A percentile compares a stretch with the other conserved stretches of the same genome.
phyloP scores from a whole-genome alignment of 2,329 filamentous ascomycete genomes.

The Apiospora aurea region DNA sequence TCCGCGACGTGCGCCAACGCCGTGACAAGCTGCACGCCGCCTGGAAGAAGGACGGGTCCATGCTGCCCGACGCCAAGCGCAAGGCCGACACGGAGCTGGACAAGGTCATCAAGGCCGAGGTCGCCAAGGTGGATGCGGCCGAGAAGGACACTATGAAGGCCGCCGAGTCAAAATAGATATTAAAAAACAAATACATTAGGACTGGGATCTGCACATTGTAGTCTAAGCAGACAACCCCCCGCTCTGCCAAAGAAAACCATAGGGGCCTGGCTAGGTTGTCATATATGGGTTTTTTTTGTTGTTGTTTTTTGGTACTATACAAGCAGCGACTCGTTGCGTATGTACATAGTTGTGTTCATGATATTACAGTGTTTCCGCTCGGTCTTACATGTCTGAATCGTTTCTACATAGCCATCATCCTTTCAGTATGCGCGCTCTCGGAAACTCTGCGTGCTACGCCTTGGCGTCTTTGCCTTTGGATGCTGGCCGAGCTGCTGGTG shows the following conservation, averaged over 20 bases:
- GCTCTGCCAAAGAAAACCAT: neutral
- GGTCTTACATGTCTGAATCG: constrained; percentile 16
- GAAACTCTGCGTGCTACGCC: neutral
- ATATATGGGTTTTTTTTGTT: constrained; percentile 10
- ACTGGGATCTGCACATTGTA: neutral
- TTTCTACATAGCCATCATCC: neutral
- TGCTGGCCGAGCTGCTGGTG: neutral
- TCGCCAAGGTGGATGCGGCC: constrained; percentile 56
- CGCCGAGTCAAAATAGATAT: constrained; percentile 39
- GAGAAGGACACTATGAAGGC: constrained; percentile 57
- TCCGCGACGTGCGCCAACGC: constrained; percentile 55
- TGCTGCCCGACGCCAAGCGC: constrained; percentile 52
- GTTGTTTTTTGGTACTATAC: constrained; percentile 17
- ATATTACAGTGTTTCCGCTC: constrained; percentile 14
- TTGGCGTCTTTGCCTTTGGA: neutral
- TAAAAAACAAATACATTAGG: neutral
- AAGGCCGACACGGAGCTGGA: constrained; percentile 55
- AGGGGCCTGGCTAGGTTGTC: neutral
- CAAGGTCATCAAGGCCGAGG: constrained; percentile 51
- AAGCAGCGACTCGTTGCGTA: constrained; percentile 12
- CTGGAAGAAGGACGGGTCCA: constrained; percentile 53
- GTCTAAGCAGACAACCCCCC: neutral
- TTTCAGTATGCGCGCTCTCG: neutral
- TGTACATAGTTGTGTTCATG: constrained; percentile 11
- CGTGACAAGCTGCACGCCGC: constrained; percentile 57